Evolutionary conservation across 345 rosid genomes (phyloP).

Genomic region (Erysimum cheiranthoides): DNA sequence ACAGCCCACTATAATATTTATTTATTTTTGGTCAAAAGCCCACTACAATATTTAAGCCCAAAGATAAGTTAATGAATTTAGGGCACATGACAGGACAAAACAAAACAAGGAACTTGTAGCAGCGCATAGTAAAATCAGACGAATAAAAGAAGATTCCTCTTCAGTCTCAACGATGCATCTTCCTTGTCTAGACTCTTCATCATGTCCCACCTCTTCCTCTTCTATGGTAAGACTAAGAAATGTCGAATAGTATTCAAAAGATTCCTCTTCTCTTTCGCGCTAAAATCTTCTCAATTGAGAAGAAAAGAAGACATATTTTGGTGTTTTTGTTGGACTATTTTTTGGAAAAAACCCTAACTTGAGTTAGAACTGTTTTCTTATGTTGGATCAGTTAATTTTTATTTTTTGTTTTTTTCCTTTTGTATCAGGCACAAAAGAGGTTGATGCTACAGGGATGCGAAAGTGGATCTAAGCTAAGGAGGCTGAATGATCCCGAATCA

Average conservation of each 20-base stretch:
- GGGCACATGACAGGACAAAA: too few species aligned
- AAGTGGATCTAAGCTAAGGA: conserved; percentile 10
- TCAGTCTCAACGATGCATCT: conserved; percentile 40
- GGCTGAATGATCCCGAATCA: conserved; percentile 30
- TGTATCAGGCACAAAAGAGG: conserved; percentile 26
- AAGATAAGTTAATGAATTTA: too few species aligned
- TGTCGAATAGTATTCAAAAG: neutral
- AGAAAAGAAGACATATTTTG: neutral
- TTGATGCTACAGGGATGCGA: conserved; percentile 23
- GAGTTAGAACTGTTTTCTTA: neutral
- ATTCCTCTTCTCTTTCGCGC: neutral
- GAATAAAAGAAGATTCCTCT: neutral
- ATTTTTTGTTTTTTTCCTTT: neutral
- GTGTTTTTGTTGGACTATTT: neutral
- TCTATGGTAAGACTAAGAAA: conserved; percentile 38
- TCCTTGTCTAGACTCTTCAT: conserved; percentile 42
- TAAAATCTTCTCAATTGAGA: neutral
- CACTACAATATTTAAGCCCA: neutral
- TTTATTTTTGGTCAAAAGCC: too few species aligned
- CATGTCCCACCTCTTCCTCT: conserved; percentile 8
- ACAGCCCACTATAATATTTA: neutral
- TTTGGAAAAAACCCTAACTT: neutral
- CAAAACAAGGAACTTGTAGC: too few species aligned
- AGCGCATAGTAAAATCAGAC: neutral
- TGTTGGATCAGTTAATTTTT: neutral